Evolutionary conservation across 257 asterid species (phyloP).

Genomic region (Catharanthus roseus): DNA sequence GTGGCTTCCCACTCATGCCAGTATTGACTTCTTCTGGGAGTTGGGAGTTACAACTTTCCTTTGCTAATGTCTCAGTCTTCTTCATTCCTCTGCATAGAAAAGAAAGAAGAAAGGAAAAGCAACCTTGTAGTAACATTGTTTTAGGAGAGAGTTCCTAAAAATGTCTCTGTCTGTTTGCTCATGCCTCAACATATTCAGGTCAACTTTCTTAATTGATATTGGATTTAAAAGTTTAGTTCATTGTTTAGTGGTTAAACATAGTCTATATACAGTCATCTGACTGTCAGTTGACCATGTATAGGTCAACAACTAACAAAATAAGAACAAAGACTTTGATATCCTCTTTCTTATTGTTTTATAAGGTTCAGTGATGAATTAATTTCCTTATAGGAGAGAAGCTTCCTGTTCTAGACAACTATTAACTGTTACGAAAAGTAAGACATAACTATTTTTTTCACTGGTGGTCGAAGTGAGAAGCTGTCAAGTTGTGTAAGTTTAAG

Average conservation of each 20-base stretch:
- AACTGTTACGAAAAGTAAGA: not conserved
- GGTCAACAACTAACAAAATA: not conserved
- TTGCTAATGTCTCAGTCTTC: conserved; percentile 8
- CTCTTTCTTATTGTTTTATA: not conserved
- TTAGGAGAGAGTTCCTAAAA: not conserved
- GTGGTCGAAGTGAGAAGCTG: not conserved
- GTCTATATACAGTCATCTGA: not conserved
- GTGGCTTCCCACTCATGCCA: conserved; percentile 53
- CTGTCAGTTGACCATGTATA: not conserved
- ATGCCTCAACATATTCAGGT: not conserved
- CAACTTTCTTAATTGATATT: conserved; percentile 5
- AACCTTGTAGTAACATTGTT: conserved; percentile 3
- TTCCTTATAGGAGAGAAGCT: not conserved
- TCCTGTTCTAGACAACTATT: not conserved
- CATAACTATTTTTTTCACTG: not conserved
- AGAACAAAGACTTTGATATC: not conserved
- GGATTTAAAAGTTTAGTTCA: not conserved
- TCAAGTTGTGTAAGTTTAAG: not conserved
- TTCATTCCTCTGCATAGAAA: not conserved
- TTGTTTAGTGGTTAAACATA: not conserved
- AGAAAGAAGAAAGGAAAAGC: not conserved
- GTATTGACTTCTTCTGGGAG: conserved; percentile 29
- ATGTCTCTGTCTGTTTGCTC: not conserved
- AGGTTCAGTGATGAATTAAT: not conserved
- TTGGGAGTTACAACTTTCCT: conserved; percentile 1